phyloP scores from a whole-genome alignment of 2,329 filamentous ascomycete genomes.

The Penicillium sp. region DNA sequence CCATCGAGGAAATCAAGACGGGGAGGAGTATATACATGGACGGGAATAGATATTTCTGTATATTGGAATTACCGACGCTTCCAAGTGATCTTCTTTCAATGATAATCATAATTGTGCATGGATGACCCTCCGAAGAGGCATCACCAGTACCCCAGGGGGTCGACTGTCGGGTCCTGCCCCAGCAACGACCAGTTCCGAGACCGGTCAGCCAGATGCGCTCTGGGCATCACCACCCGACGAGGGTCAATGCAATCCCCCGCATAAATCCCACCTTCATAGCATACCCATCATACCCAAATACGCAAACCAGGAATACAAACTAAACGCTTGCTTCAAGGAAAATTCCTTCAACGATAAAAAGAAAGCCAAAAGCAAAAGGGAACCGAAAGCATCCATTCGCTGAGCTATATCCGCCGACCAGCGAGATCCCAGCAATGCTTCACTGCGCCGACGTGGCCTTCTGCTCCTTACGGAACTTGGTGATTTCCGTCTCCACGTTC shows the following conservation, averaged over 20 bases:
- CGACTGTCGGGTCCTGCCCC: background rate
- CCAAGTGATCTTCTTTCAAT: background rate
- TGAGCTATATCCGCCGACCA: constrained; percentile 1
- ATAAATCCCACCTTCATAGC: background rate
- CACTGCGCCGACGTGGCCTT: constrained; percentile 31
- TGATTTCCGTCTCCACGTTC: constrained; percentile 72
- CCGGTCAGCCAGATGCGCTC: background rate
- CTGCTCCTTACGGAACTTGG: constrained; percentile 66
- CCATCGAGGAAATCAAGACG: background rate
- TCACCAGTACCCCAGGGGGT: background rate
- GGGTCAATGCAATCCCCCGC: constrained; percentile 1
- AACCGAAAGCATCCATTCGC: background rate
- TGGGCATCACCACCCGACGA: constrained; percentile 2
- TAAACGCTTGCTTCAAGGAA: background rate
- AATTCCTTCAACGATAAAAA: background rate
- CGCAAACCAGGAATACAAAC: background rate
- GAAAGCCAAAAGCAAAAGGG: background rate
- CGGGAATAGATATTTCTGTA: background rate
- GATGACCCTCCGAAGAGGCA: background rate
- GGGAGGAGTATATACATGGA: background rate
- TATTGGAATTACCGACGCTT: background rate
- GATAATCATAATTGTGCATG: background rate
- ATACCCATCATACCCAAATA: background rate
- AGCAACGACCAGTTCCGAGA: constrained; percentile 2
- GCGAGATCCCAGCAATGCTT: background rate